A percentile compares a stretch with the other conserved stretches of the same genome.
Evolutionary conservation across 768 basidiomycete genomes (phyloP).

Genomic region (Candolleomyces eurysporus): DNA sequence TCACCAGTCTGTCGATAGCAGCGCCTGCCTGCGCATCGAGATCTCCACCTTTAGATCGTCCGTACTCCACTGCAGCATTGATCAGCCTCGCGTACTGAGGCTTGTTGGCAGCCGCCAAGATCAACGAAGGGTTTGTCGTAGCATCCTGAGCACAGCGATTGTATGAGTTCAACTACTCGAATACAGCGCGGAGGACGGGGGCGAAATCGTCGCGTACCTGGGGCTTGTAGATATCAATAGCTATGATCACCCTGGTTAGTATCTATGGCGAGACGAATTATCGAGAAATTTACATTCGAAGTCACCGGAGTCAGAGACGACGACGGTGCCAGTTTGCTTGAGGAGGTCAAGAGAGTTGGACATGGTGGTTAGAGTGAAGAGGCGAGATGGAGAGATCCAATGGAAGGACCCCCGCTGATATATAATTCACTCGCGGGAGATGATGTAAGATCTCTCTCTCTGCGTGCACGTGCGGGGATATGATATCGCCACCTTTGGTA

Average conservation of each 20-base stretch:
- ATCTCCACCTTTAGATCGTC: constrained; percentile 78
- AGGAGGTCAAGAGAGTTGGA: constrained; percentile 79
- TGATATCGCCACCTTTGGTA: background rate
- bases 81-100: constrained; percentile 81
- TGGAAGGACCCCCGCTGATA: background rate
- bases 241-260: constrained; percentile 39
- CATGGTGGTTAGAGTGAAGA: constrained; percentile 47
- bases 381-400: background rate
- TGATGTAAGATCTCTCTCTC: background rate
- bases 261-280: background rate
- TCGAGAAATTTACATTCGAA: constrained; percentile 61
- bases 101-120: constrained; percentile 92
- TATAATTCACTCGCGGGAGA: background rate
- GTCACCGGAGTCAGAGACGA: constrained; percentile 97
- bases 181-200: constrained; percentile 1
- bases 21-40: constrained; percentile 72
- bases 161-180: background rate
- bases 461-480: background rate
- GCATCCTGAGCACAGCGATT: constrained; percentile 63
- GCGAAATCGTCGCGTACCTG: constrained; percentile 47
- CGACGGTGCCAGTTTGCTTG: constrained; percentile 91
- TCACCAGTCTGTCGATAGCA: constrained; percentile 86
- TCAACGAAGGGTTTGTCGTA: constrained; percentile 95
- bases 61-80: constrained; percentile 69
- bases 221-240: constrained; percentile 95